These are phyloP conservation scores for Casuarina glauca DNA, from an alignment of 306 rosid species.

Conservation along the genomic window DNA sequence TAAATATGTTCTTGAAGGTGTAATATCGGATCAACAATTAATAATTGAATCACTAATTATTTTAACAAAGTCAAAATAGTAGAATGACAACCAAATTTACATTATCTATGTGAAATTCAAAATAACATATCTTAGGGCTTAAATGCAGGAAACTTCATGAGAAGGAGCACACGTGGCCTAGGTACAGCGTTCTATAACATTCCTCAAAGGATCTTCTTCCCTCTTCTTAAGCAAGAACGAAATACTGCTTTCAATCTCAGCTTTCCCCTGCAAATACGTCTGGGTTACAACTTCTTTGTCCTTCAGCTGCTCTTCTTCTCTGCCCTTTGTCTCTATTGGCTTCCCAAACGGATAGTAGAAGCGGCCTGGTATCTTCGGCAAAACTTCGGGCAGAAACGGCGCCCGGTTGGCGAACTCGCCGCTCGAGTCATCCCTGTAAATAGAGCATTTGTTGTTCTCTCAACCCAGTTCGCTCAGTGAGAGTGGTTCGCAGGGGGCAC, in stretches of 20 bases:
- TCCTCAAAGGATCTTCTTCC: conserved; percentile 87
- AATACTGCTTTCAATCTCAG: conserved; percentile 53
- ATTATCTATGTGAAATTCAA: conserved; percentile 1
- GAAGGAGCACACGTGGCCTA: conserved; percentile 41
- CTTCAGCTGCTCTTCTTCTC: conserved; percentile 47
- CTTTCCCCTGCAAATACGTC: conserved; percentile 73
- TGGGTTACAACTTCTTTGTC: conserved; percentile 66
- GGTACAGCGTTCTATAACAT: conserved; percentile 54
- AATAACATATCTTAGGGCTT: conserved; percentile 47
- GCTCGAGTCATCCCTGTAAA: conserved; percentile 42
- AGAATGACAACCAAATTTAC: no score
- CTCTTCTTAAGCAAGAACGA: conserved; percentile 78
- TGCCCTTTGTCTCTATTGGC: conserved; percentile 75
- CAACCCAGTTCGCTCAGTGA: not conserved
- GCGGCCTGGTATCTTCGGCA: conserved; percentile 84
- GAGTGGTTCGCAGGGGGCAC: no score
- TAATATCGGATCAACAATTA: no score
- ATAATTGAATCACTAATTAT: no score
- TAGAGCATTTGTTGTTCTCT: not conserved
- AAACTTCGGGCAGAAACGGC: conserved; percentile 38
- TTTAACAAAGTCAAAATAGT: no score
- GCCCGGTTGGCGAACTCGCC: conserved; percentile 60
- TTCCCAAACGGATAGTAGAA: conserved; percentile 80
- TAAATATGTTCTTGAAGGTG: no score
- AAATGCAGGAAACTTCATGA: conserved; percentile 62